phyloP scores from a whole-genome alignment of 108 stramenopile species.

The Pseudonitzschia multiseries region DNA sequence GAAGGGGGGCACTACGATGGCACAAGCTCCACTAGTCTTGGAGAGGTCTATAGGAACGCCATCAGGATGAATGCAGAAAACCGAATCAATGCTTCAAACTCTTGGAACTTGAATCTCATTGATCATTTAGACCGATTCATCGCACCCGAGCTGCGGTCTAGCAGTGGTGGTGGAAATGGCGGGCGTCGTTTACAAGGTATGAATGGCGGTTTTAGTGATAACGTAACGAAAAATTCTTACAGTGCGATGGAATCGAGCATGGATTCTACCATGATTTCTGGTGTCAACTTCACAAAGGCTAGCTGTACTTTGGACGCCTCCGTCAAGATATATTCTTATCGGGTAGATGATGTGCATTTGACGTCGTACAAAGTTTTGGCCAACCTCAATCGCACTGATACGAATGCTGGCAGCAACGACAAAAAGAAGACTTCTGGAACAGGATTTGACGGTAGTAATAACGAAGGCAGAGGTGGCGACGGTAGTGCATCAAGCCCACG shows the following conservation, averaged over 20 bases:
- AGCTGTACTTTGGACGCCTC: constrained; percentile 94
- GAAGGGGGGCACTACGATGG: constrained; percentile 5
- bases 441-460: constrained; percentile 26
- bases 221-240: neutral
- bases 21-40: constrained; percentile 47
- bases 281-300: constrained; percentile 98
- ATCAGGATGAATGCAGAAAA: constrained; percentile 95
- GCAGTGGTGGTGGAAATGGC: neutral
- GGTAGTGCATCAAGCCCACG: constrained; percentile 18
- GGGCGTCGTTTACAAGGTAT: neutral
- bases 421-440: constrained; percentile 4
- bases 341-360: constrained; percentile 95
- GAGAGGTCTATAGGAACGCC: constrained; percentile 83
- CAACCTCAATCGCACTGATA: constrained; percentile 88
- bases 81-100: constrained; percentile 93
- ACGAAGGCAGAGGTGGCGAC: neutral
- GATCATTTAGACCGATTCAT: constrained; percentile 94
- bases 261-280: constrained; percentile 18
- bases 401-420: constrained; percentile 27
- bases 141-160: constrained; percentile 25
- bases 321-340: constrained; percentile 97
- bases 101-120: constrained; percentile 95
- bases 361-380: constrained; percentile 93
- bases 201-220: neutral
- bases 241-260: constrained; percentile 5